phyloP scores from a whole-genome alignment of 345 rosid genomes.

The Populus simonii region DNA sequence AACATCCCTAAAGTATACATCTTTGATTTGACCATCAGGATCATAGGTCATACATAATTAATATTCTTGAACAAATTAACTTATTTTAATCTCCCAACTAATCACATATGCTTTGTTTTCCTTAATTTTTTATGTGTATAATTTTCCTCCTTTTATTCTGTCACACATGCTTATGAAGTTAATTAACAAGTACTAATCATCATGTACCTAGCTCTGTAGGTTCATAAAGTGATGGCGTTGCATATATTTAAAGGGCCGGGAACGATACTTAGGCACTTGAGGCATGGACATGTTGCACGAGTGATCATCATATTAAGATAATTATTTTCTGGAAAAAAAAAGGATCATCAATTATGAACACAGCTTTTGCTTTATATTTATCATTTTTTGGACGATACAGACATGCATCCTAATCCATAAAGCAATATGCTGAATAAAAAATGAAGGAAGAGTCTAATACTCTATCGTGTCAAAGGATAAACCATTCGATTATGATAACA shows the following conservation, averaged over 20 bases:
- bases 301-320: background rate
- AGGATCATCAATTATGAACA: background rate
- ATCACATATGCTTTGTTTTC: background rate
- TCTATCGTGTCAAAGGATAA: background rate
- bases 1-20: background rate
- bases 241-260: background rate
- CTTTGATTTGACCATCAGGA: background rate
- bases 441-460: conserved; percentile 1
- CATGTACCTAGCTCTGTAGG: background rate
- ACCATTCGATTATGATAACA: conserved; percentile 9
- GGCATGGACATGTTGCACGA: background rate
- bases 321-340: background rate
- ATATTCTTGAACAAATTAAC: background rate
- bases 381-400: conserved; percentile 1
- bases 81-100: background rate
- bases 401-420: conserved; percentile 1
- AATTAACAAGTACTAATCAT: background rate
- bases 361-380: background rate
- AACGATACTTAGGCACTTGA: background rate
- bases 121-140: background rate
- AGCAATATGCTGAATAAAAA: conserved; percentile 1
- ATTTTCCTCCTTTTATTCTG: background rate
- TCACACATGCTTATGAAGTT: background rate
- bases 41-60: background rate
- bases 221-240: background rate